Evolutionary conservation across 495 filamentous ascomycete species (phyloP).

Genomic region (Penicillium roqueforti): DNA sequence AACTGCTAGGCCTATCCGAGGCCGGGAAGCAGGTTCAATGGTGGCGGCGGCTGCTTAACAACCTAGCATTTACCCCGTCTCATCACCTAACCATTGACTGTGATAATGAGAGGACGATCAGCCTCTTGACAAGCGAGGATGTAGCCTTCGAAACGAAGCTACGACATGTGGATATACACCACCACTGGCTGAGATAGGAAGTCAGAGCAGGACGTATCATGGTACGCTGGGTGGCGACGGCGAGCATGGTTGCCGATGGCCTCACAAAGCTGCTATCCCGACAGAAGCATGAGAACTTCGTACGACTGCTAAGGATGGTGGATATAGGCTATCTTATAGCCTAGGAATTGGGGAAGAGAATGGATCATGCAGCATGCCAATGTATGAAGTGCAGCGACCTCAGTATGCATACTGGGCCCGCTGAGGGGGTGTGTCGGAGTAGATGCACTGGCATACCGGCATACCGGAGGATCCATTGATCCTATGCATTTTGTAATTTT

Average conservation of each 20-base stretch:
- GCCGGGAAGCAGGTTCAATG: slow-evolving; percentile 2
- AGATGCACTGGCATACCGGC: no score
- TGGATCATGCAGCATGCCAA: neutral
- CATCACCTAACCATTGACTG: neutral
- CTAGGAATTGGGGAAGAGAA: neutral
- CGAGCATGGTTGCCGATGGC: slow-evolving; percentile 12
- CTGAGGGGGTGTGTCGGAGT: neutral
- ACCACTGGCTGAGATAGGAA: slow-evolving; percentile 15
- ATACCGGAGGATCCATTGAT: no score
- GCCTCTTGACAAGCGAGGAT: neutral
- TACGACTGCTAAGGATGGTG: neutral
- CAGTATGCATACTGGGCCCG: neutral
- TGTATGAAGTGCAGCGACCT: neutral
- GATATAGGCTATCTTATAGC: slow-evolving; percentile 5
- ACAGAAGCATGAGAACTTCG: slow-evolving; percentile 9
- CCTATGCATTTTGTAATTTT: no score
- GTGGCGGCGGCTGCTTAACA: slow-evolving; percentile 5
- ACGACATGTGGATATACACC: slow-evolving; percentile 17
- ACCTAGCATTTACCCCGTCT: neutral
- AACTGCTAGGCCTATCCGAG: slow-evolving; percentile 14
- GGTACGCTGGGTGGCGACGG: slow-evolving; percentile 8
- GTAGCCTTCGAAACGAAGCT: slow-evolving; percentile 14
- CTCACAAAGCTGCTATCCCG: slow-evolving; percentile 13
- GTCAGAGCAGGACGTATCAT: neutral
- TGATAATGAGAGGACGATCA: neutral